These are phyloP conservation scores for Canna indica DNA, from an alignment of 176 grass and related monocot genomes.

Conservation along the genomic window DNA sequence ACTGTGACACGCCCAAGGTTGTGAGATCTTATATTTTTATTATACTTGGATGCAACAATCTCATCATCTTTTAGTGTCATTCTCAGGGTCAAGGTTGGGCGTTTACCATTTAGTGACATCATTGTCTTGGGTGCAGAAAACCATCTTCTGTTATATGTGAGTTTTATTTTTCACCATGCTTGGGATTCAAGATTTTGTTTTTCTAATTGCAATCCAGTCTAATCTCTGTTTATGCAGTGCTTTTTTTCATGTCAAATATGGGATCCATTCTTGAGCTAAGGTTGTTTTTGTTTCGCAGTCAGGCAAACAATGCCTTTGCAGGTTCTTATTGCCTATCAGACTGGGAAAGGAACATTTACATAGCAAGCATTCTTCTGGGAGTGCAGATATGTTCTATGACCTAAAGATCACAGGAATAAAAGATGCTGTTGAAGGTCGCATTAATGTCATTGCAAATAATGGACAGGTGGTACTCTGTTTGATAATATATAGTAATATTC, in stretches of 20 bases:
- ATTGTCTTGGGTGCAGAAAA: conserved; percentile 62
- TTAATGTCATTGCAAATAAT: conserved; percentile 79
- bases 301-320: conserved; percentile 88
- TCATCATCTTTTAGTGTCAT: conserved; percentile 18
- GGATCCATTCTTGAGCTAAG: conserved; percentile 7
- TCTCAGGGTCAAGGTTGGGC: conserved; percentile 62
- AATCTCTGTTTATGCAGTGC: background rate
- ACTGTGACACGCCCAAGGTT: conserved; percentile 84
- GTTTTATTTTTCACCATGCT: conserved; percentile 23
- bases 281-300: conserved; percentile 43
- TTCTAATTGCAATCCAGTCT: background rate
- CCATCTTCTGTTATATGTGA: conserved; percentile 83
- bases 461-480: conserved; percentile 44
- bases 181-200: background rate
- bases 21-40: conserved; percentile 27
- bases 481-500: conserved; percentile 6
- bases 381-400: conserved; percentile 31
- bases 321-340: conserved; percentile 55
- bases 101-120: conserved; percentile 71
- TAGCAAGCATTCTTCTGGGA: conserved; percentile 16
- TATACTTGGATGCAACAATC: background rate
- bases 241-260: background rate
- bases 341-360: conserved; percentile 34
- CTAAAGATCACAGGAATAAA: conserved; percentile 67
- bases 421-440: conserved; percentile 70